Evolutionary conservation across 192 early-diverging fungal genomes (phyloP), one percentile per base, ranked within the genome.

Genomic region (Paraglomus occultum): DNA sequence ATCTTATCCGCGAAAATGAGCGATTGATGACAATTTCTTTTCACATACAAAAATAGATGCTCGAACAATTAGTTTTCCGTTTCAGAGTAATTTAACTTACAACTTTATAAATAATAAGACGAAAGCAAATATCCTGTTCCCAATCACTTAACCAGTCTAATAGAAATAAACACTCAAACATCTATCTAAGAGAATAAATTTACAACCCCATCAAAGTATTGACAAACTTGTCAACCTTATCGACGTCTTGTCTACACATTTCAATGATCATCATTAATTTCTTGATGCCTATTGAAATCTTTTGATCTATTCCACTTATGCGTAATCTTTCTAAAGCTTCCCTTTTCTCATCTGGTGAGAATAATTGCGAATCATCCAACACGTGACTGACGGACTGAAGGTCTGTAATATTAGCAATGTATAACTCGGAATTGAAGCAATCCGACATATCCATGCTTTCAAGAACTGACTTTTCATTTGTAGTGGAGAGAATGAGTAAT

Each of bases 401-500:
- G 4, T 80, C 81, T n/a, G 81, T 76, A 62, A 97, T 84, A 58
- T 86, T 88, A 40, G 92, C 88, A 1, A 95, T 87, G 75, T 95
- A 88, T 17, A 96, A 82, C 62, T 92, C 86, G 40, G 87, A 83
- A 71, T 94, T 90, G 78, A 99, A 99, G 2, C 85, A 89, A 52
- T 94, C 88, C 18, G 83, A 74, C 76, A 97, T 76, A 58, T 92
- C 94, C 92, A 98, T 95, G 75, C 93, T 83, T 22, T 90, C 78
- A 50, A 99, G 76, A 52, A 95, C 88, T 14, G 80, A 79, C 8
- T 86, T 85, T 68, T 95, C 84, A 53, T 85, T 91, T 8, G 95
- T 94, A 0, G 97, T 99, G 39, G 87, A 91, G 17, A 99, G 49
- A 69, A 99, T 88, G n/a, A 99, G 76, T n/a, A 99, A 82, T 15